A percentile compares a stretch with the other conserved stretches of the same genome.
phyloP scores from a whole-genome alignment of 768 basidiomycete species.

The Suillus variegatus region DNA sequence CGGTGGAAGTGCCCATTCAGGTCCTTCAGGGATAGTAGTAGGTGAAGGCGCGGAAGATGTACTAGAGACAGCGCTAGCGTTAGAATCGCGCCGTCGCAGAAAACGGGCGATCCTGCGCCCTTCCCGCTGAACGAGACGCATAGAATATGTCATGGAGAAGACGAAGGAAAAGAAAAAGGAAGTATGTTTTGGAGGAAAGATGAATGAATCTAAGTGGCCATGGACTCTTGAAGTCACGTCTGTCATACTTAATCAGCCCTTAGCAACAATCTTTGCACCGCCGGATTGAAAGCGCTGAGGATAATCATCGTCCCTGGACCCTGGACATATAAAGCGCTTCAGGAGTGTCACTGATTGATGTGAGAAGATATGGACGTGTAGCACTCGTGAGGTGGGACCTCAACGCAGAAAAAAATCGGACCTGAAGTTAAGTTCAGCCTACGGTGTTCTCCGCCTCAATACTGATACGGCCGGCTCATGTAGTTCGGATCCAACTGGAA shows the following conservation, averaged over 20 bases:
- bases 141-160: not conserved
- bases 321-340: not conserved
- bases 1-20: constrained; percentile 10
- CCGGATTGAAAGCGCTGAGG: not conserved
- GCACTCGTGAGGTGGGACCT: too few species aligned
- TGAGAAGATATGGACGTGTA: not conserved
- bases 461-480: too few species aligned
- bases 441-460: too few species aligned
- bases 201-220: not conserved
- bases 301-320: not conserved
- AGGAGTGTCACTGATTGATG: not conserved
- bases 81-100: constrained; percentile 1
- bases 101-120: constrained; percentile 2
- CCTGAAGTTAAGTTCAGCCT: too few species aligned
- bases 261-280: constrained; percentile 5
- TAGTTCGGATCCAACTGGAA: too few species aligned
- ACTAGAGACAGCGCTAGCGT: not conserved
- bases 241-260: not conserved
- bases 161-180: not conserved
- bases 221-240: not conserved
- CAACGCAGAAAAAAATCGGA: too few species aligned
- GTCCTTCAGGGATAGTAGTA: constrained; percentile 8
- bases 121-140: constrained; percentile 1
- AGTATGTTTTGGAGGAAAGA: not conserved
- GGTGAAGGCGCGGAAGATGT: constrained; percentile 10